Conservation (phyloP, 768 basidiomycete species). For the Amanita muscaria region DNA sequence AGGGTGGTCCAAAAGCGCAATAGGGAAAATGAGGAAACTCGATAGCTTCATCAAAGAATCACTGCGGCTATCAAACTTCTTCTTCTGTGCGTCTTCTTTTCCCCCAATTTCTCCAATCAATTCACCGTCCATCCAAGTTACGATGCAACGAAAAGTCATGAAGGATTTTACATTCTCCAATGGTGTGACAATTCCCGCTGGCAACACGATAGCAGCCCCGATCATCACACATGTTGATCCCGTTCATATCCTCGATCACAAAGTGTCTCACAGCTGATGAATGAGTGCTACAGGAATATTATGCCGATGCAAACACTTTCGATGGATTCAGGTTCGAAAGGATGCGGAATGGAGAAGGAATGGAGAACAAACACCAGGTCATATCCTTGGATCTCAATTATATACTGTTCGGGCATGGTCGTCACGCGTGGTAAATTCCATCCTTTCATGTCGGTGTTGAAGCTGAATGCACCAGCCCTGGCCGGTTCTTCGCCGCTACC, state of each 20-base stretch:
- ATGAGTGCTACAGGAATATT: slow-evolving; percentile 18
- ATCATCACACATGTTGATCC: slow-evolving; percentile 9
- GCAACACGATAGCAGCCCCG: slow-evolving; percentile 13
- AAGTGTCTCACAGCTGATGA: not conserved
- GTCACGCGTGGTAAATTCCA: slow-evolving; percentile 11
- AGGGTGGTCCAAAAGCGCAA: slow-evolving; percentile 28
- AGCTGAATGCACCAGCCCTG: slow-evolving; percentile 17
- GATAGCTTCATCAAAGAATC: slow-evolving; percentile 40
- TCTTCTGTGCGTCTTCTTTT: slow-evolving; percentile 13
- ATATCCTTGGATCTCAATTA: slow-evolving; percentile 20
- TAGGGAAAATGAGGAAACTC: slow-evolving; percentile 31
- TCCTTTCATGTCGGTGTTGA: not conserved
- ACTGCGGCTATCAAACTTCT: slow-evolving; percentile 18
- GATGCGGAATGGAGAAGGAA: slow-evolving; percentile 20
- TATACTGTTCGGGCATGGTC: slow-evolving; percentile 26
- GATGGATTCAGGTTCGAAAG: slow-evolving; percentile 34
- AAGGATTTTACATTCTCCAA: slow-evolving; percentile 30
- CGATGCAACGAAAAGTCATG: slow-evolving; percentile 23
- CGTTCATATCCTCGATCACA: not conserved
- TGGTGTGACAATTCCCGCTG: slow-evolving; percentile 19
- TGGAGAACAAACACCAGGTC: slow-evolving; percentile 22
- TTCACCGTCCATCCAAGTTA: slow-evolving; percentile 9
- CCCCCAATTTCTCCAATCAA: not conserved
- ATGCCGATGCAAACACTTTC: slow-evolving; percentile 25
- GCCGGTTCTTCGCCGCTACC: slow-evolving; percentile 27